phyloP scores from a whole-genome alignment of 371 early-diverging fungal genomes.

The Globomyces sp. region DNA sequence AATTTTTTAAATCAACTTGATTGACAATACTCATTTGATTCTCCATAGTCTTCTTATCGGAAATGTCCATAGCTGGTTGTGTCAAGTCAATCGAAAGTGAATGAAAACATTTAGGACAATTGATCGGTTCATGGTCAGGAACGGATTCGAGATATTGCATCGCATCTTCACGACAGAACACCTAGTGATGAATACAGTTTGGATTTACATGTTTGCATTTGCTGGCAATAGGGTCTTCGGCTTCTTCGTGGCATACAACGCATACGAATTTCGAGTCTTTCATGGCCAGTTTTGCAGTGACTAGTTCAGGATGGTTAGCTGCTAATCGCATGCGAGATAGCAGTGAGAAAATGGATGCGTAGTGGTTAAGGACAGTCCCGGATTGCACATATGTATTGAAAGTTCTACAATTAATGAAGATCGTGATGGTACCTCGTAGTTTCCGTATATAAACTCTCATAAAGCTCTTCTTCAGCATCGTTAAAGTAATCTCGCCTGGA shows the following conservation, averaged over 20 bases:
- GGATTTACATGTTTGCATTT: constrained; percentile 76
- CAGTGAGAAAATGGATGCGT: constrained; percentile 79
- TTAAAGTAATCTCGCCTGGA: constrained; percentile 83
- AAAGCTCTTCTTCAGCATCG: constrained; percentile 92
- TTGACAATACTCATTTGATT: constrained; percentile 79
- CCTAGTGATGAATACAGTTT: too few species aligned
- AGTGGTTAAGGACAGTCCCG: constrained; percentile 85
- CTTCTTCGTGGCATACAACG: constrained; percentile 85
- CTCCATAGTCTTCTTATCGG: constrained; percentile 28
- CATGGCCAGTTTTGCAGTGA: constrained; percentile 33
- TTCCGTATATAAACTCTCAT: constrained; percentile 78
- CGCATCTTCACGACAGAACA: constrained; percentile 46
- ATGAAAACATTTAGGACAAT: constrained; percentile 86
- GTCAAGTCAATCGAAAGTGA: constrained; percentile 78
- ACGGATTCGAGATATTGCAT: constrained; percentile 53
- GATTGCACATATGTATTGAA: background rate
- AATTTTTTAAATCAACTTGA: constrained; percentile 82
- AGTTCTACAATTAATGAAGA: background rate
- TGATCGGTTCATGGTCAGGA: constrained; percentile 44
- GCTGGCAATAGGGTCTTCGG: constrained; percentile 86
- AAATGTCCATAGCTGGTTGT: constrained; percentile 49
- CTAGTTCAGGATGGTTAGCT: constrained; percentile 84
- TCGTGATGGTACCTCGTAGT: constrained; percentile 57
- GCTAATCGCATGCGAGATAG: constrained; percentile 56
- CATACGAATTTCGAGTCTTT: constrained; percentile 65